phyloP scores from a whole-genome alignment of 2,329 filamentous ascomycete species.

The Sclerotinia borealis region DNA sequence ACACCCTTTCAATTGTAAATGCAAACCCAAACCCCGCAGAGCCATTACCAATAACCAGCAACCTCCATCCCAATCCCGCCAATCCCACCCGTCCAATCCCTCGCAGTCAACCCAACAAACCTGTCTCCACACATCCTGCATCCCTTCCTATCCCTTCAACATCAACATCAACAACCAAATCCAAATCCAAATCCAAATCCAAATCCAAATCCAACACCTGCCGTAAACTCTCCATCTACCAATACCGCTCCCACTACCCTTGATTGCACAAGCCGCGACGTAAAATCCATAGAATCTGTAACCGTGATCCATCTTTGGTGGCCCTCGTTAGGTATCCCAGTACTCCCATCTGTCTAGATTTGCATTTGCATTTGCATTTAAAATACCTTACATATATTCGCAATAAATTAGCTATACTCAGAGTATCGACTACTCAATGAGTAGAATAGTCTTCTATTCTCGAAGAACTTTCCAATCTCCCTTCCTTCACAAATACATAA shows the following conservation, averaged over 20 bases:
- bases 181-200: neutral
- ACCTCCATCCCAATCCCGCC: neutral
- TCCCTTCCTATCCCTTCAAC: neutral
- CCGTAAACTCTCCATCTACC: neutral
- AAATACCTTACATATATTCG: neutral
- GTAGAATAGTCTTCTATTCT: neutral
- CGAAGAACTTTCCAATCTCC: too few relatives aligned
- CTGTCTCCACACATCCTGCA: conserved; percentile 5
- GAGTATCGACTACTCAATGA: neutral
- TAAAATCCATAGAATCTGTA: neutral
- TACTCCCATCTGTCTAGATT: too few relatives aligned
- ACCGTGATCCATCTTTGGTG: neutral
- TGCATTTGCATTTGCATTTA: neutral
- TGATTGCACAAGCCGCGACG: neutral
- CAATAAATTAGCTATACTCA: neutral
- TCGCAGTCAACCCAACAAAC: conserved; percentile 3
- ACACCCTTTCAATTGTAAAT: neutral
- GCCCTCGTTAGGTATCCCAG: too few relatives aligned
- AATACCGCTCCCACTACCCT: too few relatives aligned
- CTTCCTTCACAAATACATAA: conserved; percentile 18
- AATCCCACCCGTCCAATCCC: neutral
- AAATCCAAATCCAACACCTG: neutral
- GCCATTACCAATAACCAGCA: neutral
- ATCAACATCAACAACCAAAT: too few relatives aligned
- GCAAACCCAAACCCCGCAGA: neutral